These are phyloP conservation scores for Fusarium continuum DNA, from an alignment of 2,329 filamentous ascomycete genomes.

Conservation along the genomic window DNA sequence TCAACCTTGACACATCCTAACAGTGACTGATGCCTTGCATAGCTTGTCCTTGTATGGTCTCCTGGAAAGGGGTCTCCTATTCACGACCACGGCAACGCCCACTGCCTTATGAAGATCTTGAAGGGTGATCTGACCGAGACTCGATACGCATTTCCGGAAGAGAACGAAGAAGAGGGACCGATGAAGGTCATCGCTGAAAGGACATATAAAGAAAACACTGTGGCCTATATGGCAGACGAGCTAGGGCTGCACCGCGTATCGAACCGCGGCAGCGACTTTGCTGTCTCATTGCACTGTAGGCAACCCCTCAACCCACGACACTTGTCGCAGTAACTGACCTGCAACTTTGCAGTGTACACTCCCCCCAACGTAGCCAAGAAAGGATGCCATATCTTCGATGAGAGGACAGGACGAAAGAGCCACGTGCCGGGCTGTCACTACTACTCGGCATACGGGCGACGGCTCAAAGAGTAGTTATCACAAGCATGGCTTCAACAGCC, in stretches of 20 bases:
- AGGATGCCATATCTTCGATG: constrained; percentile 85
- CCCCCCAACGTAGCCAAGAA: constrained; percentile 87
- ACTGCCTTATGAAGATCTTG: constrained; percentile 92
- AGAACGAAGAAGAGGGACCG: constrained; percentile 58
- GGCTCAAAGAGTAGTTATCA: constrained; percentile 51
- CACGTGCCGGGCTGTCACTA: constrained; percentile 77
- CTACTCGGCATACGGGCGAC: constrained; percentile 70
- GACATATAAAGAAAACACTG: constrained; percentile 73
- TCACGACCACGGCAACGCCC: constrained; percentile 88
- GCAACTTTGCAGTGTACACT: constrained; percentile 70
- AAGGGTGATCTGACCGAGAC: constrained; percentile 83
- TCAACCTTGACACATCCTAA: constrained; percentile 11
- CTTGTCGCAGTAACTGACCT: constrained; percentile 47
- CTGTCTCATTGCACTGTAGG: constrained; percentile 82
- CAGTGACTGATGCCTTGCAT: constrained; percentile 34
- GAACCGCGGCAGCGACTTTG: constrained; percentile 78
- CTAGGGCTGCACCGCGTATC: constrained; percentile 85
- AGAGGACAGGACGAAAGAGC: constrained; percentile 75
- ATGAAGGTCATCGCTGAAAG: constrained; percentile 73
- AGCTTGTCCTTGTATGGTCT: constrained; percentile 90
- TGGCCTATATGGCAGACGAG: constrained; percentile 92
- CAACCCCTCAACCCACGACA: constrained; percentile 39
- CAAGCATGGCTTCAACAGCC: constrained; percentile 4
- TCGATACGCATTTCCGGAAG: constrained; percentile 76
- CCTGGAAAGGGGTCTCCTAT: constrained; percentile 85